These are phyloP conservation scores for Pythium aristosporum DNA, from an alignment of 352 stramenopile species.

Conservation along the genomic window DNA sequence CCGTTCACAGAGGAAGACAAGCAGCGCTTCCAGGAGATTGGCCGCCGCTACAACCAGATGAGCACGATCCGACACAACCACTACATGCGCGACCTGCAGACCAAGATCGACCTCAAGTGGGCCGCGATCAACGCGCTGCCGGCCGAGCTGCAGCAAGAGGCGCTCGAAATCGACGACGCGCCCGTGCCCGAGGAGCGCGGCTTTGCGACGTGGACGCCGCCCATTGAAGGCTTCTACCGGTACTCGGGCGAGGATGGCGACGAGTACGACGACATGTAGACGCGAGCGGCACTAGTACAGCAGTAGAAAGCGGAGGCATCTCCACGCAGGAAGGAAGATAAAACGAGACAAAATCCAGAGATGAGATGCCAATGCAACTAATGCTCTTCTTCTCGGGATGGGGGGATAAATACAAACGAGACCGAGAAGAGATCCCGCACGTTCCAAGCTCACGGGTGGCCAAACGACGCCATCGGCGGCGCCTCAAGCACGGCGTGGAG, in stretches of 20 bases:
- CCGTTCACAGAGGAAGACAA: conserved; percentile 82
- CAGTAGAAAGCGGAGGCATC: conserved; percentile 19
- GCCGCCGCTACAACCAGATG: conserved; percentile 78
- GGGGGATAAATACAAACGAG: conserved; percentile 17
- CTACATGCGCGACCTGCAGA: conserved; percentile 87
- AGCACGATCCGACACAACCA: conserved; percentile 85
- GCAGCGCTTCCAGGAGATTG: conserved; percentile 76
- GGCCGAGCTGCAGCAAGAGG: conserved; percentile 74
- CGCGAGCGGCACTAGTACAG: conserved; percentile 1
- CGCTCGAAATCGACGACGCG: conserved; percentile 65
- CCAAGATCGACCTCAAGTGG: conserved; percentile 92
- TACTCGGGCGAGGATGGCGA: conserved; percentile 67
- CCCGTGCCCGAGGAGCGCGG: conserved; percentile 61
- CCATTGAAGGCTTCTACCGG: conserved; percentile 84
- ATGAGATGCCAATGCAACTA: not conserved
- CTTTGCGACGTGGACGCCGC: conserved; percentile 86
- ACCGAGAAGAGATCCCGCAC: not conserved
- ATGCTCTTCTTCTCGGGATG: not conserved
- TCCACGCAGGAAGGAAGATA: conserved; percentile 4
- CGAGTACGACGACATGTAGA: conserved; percentile 28
- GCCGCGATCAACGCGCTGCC: conserved; percentile 88
- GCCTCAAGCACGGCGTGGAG: conserved; percentile 20
- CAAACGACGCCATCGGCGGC: conserved; percentile 1
- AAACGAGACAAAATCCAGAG: conserved; percentile 1
- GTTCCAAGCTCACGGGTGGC: not conserved